A percentile compares a stretch with the other conserved stretches of the same genome.
These are phyloP conservation scores for Pleurotus tuoliensis DNA, from an alignment of 768 basidiomycete genomes.

Conservation along the genomic window DNA sequence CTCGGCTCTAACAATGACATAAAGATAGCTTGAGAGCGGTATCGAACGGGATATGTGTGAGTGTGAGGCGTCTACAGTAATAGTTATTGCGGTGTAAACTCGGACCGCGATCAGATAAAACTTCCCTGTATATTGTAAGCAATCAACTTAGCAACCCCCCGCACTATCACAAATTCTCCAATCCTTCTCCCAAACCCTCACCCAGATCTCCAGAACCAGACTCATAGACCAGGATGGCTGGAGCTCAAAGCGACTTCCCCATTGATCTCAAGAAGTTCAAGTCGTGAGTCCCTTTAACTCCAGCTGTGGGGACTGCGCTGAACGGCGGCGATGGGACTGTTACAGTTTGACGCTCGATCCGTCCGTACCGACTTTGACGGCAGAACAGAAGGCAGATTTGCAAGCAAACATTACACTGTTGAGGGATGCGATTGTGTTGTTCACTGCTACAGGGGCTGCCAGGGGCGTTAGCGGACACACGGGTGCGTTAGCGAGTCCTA, in stretches of 20 bases:
- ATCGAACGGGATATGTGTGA: constrained; percentile 6
- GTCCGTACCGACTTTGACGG: constrained; percentile 52
- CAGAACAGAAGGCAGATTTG: constrained; percentile 58
- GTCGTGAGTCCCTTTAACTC: constrained; percentile 39
- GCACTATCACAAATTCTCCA: background rate
- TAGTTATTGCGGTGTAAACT: background rate
- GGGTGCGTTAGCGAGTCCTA: constrained; percentile 33
- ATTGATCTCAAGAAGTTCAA: constrained; percentile 77
- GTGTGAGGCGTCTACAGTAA: background rate
- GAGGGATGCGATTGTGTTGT: constrained; percentile 81
- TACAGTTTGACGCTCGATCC: constrained; percentile 72
- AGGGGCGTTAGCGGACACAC: constrained; percentile 87
- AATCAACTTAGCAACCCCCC: background rate
- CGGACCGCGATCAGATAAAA: constrained; percentile 9
- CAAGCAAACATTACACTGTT: constrained; percentile 73
- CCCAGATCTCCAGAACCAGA: constrained; percentile 13
- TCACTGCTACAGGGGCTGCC: constrained; percentile 83
- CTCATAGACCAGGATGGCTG: constrained; percentile 29
- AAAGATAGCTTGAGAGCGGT: background rate
- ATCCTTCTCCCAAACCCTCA: constrained; percentile 10
- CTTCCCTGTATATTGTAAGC: background rate
- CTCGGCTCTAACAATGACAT: too few species aligned
- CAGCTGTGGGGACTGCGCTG: background rate
- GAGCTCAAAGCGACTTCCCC: constrained; percentile 51
- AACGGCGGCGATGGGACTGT: background rate